Evolutionary conservation across 1,284 basidiomycete genomes (phyloP).

Genomic region (Marasmius sp.): DNA sequence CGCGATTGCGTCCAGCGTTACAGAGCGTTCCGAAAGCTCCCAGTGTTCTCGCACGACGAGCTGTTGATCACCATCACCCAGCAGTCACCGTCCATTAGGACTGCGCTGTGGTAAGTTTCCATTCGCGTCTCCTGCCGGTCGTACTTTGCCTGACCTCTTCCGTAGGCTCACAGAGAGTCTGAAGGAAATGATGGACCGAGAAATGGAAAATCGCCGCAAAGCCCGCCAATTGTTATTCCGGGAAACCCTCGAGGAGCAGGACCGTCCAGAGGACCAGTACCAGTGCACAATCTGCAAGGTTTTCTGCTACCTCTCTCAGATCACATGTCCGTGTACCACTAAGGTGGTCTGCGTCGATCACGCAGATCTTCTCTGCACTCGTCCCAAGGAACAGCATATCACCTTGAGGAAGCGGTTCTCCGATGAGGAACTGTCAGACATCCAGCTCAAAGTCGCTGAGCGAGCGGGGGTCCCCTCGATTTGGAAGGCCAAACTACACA

Average conservation of each 20-base stretch:
- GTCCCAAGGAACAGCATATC: conserved; percentile 51
- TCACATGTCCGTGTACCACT: conserved; percentile 77
- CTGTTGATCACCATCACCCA: conserved; percentile 93
- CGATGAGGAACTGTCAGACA: conserved; percentile 77
- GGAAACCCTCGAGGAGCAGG: conserved; percentile 77
- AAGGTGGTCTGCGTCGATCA: conserved; percentile 89
- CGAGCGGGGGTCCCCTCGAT: conserved; percentile 73
- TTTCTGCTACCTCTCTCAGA: conserved; percentile 94
- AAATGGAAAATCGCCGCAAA: conserved; percentile 66
- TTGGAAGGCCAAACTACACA: conserved; percentile 76
- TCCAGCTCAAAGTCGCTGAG: conserved; percentile 62
- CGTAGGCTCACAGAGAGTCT: conserved; percentile 83
- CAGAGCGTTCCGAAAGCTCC: conserved; percentile 85
- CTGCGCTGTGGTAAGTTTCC: conserved; percentile 81
- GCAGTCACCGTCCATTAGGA: conserved; percentile 91
- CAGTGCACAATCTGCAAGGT: conserved; percentile 93
- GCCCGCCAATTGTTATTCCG: conserved; percentile 58
- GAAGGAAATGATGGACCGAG: conserved; percentile 87
- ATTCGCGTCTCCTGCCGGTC: conserved; percentile 10
- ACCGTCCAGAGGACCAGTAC: conserved; percentile 90
- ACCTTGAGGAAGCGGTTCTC: conserved; percentile 80
- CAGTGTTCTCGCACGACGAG: conserved; percentile 98
- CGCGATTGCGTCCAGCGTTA: conserved; percentile 88
- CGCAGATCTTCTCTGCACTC: conserved; percentile 75
- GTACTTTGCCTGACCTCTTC: conserved; percentile 18